Evolutionary conservation across 768 basidiomycete genomes (phyloP).

Genomic region (Pleurotus giganteus): DNA sequence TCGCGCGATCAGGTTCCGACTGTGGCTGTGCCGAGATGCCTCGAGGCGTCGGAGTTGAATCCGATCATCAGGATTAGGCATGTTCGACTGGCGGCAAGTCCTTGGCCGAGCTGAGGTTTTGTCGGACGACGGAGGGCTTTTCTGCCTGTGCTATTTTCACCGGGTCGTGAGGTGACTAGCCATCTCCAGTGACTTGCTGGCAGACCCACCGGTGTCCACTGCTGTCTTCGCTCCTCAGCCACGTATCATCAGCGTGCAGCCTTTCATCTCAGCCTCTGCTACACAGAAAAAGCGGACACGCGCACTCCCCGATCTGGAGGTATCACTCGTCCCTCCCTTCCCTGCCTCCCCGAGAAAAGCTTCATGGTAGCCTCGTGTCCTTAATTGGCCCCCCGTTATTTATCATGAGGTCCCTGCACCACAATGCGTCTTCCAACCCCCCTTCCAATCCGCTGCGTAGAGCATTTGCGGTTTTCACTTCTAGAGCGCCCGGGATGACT

Average conservation of each 20-base stretch:
- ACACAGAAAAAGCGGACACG: background rate
- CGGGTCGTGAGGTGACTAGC: background rate
- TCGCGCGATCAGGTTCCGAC: background rate
- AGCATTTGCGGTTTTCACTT: constrained; percentile 11
- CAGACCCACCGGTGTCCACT: background rate
- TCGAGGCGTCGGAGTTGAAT: constrained; percentile 17
- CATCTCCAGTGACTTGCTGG: constrained; percentile 1
- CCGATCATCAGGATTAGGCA: constrained; percentile 1
- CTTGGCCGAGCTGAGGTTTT: background rate
- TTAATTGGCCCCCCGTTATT: constrained; percentile 29
- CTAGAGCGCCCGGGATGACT: constrained; percentile 52
- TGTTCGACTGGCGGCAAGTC: background rate
- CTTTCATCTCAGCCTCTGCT: constrained; percentile 2
- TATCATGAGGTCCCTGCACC: constrained; percentile 41
- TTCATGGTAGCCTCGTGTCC: constrained; percentile 49
- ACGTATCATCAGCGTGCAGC: constrained; percentile 7
- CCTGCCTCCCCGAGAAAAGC: constrained; percentile 12
- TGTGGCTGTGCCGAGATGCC: constrained; percentile 6
- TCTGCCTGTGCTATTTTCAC: too few species aligned
- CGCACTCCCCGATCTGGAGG: background rate
- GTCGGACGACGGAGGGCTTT: background rate
- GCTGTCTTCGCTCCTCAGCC: background rate
- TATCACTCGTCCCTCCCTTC: background rate
- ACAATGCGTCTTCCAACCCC: constrained; percentile 24
- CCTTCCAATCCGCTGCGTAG: constrained; percentile 12